A percentile compares a stretch with the other conserved stretches of the same genome.
These are phyloP conservation scores for Vinca minor DNA, from an alignment of 257 asterid genomes.

Conservation along the genomic window DNA sequence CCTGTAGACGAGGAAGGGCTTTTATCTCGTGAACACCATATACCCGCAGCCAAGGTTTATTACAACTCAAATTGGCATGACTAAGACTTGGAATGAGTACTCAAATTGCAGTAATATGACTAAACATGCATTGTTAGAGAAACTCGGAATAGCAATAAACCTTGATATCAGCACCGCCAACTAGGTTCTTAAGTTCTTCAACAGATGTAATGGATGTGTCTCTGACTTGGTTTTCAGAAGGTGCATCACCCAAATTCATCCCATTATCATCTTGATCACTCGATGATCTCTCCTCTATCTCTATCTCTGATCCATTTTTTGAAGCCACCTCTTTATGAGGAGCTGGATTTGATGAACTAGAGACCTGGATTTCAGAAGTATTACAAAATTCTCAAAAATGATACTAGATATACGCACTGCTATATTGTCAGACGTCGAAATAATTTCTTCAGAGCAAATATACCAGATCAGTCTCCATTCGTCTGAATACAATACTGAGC, in stretches of 20 bases:
- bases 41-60: not conserved
- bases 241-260: constrained; percentile 38
- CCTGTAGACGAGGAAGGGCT: constrained; percentile 36
- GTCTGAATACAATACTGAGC: constrained; percentile 78
- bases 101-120: not conserved
- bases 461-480: constrained; percentile 88
- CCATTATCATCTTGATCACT: constrained; percentile 49
- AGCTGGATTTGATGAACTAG: constrained; percentile 36
- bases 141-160: constrained; percentile 28
- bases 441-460: constrained; percentile 16
- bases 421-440: constrained; percentile 15
- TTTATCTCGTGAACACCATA: not conserved
- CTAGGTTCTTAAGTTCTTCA: constrained; percentile 76
- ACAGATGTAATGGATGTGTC: constrained; percentile 51
- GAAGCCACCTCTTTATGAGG: constrained; percentile 34
- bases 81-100: constrained; percentile 14
- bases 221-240: constrained; percentile 35
- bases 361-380: constrained; percentile 39
- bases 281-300: constrained; percentile 44
- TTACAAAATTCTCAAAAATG: constrained; percentile 6
- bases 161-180: constrained; percentile 89
- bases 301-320: constrained; percentile 36
- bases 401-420: not conserved
- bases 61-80: not conserved
- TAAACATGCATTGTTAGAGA: constrained; percentile 5